phyloP scores from a whole-genome alignment of 1,139 yeast species.

The Yamadazyma epiphylla region DNA sequence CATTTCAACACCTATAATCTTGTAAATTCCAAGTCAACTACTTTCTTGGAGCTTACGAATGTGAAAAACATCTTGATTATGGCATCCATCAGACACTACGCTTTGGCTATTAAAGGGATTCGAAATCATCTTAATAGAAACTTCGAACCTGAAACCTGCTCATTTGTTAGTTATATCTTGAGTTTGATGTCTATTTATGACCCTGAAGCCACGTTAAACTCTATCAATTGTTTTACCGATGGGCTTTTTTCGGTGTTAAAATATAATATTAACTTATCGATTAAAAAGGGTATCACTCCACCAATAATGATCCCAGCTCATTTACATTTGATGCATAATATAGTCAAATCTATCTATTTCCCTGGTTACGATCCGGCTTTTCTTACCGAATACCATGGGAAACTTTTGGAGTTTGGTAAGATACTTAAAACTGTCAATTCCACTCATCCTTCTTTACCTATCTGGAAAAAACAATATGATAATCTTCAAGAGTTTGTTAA shows the following conservation, averaged over 20 bases:
- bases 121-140: conserved; percentile 27
- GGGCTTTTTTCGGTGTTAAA: conserved; percentile 39
- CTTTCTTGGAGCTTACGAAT: conserved; percentile 15
- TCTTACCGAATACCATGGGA: conserved; percentile 24
- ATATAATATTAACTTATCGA: conserved; percentile 23
- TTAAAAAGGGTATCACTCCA: conserved; percentile 15
- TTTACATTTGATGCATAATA: conserved; percentile 34
- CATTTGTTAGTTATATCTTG: conserved; percentile 37
- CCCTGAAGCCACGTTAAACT: conserved; percentile 41
- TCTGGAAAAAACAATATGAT: conserved; percentile 14
- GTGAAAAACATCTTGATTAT: conserved; percentile 25
- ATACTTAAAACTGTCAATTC: conserved; percentile 4
- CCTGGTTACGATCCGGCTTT: conserved; percentile 36
- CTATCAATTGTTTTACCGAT: conserved; percentile 39
- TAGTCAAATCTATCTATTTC: conserved; percentile 33
- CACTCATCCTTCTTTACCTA: not conserved
- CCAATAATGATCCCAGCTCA: conserved; percentile 29
- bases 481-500: conserved; percentile 24
- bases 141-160: conserved; percentile 30
- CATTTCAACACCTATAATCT: conserved; percentile 20
- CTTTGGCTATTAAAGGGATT: conserved; percentile 32
- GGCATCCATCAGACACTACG: conserved; percentile 34
- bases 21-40: conserved; percentile 10
- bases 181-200: conserved; percentile 44
- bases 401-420: conserved; percentile 21